Percentiles rank a stretch among this genome's conserved stretches.
These are phyloP conservation scores for Terfezia boudieri DNA, from an alignment of 495 filamentous ascomycete genomes.

Conservation along the genomic window DNA sequence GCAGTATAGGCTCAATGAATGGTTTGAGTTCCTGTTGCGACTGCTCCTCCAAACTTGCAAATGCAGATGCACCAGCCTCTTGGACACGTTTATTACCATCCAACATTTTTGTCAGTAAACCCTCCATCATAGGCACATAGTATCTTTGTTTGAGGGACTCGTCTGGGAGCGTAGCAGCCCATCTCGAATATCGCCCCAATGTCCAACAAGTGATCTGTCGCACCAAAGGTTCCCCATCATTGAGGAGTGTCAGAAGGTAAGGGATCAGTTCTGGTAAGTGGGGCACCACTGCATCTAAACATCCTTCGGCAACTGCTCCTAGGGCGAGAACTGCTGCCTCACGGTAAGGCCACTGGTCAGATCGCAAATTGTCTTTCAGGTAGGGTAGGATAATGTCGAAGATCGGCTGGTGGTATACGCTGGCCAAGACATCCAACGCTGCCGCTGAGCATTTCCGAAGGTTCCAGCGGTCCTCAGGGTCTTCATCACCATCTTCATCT, in stretches of 20 bases:
- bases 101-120: constrained; percentile 79
- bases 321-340: constrained; percentile 90
- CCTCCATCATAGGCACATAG: constrained; percentile 96
- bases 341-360: constrained; percentile 73
- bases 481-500: constrained; percentile 33
- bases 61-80: constrained; percentile 86
- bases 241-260: constrained; percentile 69
- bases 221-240: constrained; percentile 76
- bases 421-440: constrained; percentile 80
- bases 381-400: constrained; percentile 86
- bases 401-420: constrained; percentile 66
- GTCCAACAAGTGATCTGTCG: constrained; percentile 98
- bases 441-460: constrained; percentile 94
- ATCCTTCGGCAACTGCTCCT: constrained; percentile 87
- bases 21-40: constrained; percentile 55
- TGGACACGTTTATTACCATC: constrained; percentile 96
- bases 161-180: constrained; percentile 60
- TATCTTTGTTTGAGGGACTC: constrained; percentile 44
- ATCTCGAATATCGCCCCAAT: constrained; percentile 75
- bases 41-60: constrained; percentile 90
- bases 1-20: constrained; percentile 75
- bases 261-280: constrained; percentile 79
- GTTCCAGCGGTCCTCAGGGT: constrained; percentile 88
- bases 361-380: constrained; percentile 68
- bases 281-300: constrained; percentile 69